These are phyloP conservation scores for Phytophthora kernoviae DNA, from an alignment of 352 stramenopile species.

Conservation along the genomic window DNA sequence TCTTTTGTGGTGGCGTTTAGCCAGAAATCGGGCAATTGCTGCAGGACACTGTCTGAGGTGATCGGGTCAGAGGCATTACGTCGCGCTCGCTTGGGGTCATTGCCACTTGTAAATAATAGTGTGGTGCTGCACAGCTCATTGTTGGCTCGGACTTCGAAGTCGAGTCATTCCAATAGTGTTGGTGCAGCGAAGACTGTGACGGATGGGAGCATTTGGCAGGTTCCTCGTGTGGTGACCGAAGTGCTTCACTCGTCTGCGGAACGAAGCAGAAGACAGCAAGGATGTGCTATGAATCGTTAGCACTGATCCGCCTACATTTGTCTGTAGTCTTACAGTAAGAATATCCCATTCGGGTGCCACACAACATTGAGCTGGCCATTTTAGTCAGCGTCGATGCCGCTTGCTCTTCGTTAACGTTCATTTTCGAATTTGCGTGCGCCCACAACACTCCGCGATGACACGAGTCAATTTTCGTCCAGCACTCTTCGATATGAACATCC, in stretches of 20 bases:
- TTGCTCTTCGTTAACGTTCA: constrained; percentile 4
- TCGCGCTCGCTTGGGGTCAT: background rate
- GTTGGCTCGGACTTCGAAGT: too few species aligned
- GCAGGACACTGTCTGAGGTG: constrained; percentile 1
- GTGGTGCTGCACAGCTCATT: too few species aligned
- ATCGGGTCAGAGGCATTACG: constrained; percentile 1
- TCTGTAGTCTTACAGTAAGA: too few species aligned
- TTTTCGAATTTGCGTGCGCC: constrained; percentile 7
- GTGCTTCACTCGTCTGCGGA: too few species aligned
- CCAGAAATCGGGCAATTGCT: too few species aligned
- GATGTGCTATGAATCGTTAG: constrained; percentile 8
- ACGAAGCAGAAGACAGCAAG: background rate
- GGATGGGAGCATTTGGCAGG: too few species aligned
- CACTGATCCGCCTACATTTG: background rate
- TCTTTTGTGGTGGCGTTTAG: too few species aligned
- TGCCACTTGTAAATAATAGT: background rate
- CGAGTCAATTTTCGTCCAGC: background rate
- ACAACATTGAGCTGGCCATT: too few species aligned
- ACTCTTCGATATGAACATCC: constrained; percentile 8
- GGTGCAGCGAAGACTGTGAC: too few species aligned
- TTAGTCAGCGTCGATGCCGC: constrained; percentile 2
- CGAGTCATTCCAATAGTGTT: too few species aligned
- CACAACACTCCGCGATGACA: background rate
- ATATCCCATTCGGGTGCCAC: too few species aligned
- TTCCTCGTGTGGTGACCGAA: too few species aligned